A percentile compares a stretch with the other conserved stretches of the same genome.
These are phyloP conservation scores for Mortierella polycephala DNA, from an alignment of 371 early-diverging fungal species.

Conservation along the genomic window DNA sequence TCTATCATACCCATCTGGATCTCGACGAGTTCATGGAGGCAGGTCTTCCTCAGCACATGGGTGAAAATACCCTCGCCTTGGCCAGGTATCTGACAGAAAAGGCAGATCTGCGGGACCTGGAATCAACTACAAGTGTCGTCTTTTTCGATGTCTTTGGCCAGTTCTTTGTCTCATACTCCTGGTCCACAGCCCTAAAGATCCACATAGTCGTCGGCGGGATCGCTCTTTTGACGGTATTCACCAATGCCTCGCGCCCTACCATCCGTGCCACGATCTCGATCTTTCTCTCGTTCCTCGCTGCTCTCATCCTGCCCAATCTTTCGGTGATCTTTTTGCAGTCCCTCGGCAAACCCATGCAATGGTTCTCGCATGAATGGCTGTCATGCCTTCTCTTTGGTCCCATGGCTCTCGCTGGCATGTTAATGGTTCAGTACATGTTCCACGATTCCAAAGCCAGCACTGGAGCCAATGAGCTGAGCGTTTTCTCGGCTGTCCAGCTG, in stretches of 20 bases:
- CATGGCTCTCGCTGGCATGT: conserved; percentile 56
- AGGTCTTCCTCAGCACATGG: conserved; percentile 78
- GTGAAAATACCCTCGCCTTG: conserved; percentile 72
- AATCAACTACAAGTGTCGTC: conserved; percentile 64
- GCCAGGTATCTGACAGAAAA: conserved; percentile 65
- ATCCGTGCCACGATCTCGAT: conserved; percentile 46
- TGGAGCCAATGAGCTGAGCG: conserved; percentile 32
- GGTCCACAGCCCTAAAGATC: conserved; percentile 62
- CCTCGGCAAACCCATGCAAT: conserved; percentile 67
- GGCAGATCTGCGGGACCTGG: conserved; percentile 55
- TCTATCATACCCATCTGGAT: conserved; percentile 82
- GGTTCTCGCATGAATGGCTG: conserved; percentile 75
- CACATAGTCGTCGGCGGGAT: conserved; percentile 30
- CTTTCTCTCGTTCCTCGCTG: conserved; percentile 55
- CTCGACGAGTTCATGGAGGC: conserved; percentile 64
- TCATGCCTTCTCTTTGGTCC: conserved; percentile 67
- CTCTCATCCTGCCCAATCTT: conserved; percentile 57
- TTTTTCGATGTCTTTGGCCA: conserved; percentile 75
- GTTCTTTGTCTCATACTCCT: conserved; percentile 69
- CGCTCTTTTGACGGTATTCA: conserved; percentile 14
- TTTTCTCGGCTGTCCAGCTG: conserved; percentile 26
- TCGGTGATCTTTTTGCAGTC: conserved; percentile 56
- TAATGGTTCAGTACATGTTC: conserved; percentile 60
- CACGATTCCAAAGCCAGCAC: conserved; percentile 16
- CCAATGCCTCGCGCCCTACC: conserved; percentile 29